Evolutionary conservation across 2,329 filamentous ascomycete genomes (phyloP).

Genomic region (Aureobasidium zeae): DNA sequence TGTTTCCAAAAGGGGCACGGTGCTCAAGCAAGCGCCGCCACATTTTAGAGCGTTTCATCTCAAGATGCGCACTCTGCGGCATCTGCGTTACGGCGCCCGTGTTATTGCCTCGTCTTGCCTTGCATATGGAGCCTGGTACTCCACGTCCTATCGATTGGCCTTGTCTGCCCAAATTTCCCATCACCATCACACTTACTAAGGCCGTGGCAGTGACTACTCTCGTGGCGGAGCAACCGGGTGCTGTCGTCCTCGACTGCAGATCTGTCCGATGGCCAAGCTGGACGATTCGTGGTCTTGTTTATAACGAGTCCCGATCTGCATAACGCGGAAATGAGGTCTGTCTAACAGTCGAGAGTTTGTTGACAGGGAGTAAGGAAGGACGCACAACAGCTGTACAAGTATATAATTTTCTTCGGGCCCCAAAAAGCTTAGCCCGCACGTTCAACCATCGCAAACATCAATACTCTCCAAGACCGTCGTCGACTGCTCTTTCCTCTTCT

Average conservation of each 20-base stretch:
- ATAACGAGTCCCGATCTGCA: constrained; percentile 13
- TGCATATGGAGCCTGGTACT: no score
- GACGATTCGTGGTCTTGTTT: no score
- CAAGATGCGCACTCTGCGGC: constrained; percentile 1
- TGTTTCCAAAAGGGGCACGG: constrained; percentile 14
- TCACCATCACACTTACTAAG: constrained; percentile 1
- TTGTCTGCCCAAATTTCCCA: not conserved
- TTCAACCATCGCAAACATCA: no score
- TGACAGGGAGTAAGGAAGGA: constrained; percentile 1
- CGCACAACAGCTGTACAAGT: constrained; percentile 8
- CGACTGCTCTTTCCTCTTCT: constrained; percentile 3
- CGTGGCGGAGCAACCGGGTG: no score
- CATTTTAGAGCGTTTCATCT: constrained; percentile 13
- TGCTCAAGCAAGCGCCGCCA: constrained; percentile 10
- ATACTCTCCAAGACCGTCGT: no score
- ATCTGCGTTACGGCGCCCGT: constrained; percentile 9
- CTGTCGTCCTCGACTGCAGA: no score
- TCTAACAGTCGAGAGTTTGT: constrained; percentile 12
- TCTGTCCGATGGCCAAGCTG: no score
- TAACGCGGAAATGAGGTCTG: constrained; percentile 12
- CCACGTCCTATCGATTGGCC: constrained; percentile 13
- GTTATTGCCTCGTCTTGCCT: constrained; percentile 14
- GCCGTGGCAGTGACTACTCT: no score
- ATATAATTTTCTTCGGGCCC: no score
- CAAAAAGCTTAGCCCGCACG: no score